These are phyloP conservation scores for Aegilops speltoides DNA, from an alignment of 176 grass and related monocot species.

Conservation along the genomic window DNA sequence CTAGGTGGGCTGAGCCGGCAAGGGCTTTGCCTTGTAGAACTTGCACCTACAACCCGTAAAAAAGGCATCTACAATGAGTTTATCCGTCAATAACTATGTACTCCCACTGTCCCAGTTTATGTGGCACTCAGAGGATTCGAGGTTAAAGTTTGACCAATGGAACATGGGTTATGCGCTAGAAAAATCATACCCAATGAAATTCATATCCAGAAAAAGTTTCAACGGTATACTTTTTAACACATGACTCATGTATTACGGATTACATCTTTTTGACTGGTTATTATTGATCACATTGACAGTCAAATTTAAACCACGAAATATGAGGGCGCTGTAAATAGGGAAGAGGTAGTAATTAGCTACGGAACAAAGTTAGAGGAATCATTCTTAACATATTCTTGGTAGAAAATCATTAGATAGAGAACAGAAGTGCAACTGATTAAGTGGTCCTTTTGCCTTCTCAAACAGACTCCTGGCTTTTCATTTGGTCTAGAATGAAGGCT, in stretches of 20 bases:
- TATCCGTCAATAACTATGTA: not conserved
- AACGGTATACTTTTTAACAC: not conserved
- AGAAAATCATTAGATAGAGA: slow-evolving; percentile 22
- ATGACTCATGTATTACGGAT: not conserved
- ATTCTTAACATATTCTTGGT: slow-evolving; percentile 36
- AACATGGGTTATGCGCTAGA: not conserved
- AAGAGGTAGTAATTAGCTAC: not conserved
- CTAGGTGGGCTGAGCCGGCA: not conserved
- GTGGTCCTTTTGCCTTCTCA: slow-evolving; percentile 56
- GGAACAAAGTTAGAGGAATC: slow-evolving; percentile 6
- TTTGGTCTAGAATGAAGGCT: slow-evolving; percentile 70
- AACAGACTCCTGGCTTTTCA: slow-evolving; percentile 81
- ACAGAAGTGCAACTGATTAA: slow-evolving; percentile 33
- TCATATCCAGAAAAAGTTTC: not conserved
- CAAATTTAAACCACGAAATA: not conserved
- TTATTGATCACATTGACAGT: not conserved
- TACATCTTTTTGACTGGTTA: not conserved
- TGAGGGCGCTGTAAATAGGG: not conserved
- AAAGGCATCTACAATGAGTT: not conserved
- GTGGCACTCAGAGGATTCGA: not conserved
- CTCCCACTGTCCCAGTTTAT: not conserved
- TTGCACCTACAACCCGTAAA: not conserved
- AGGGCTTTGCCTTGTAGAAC: not conserved
- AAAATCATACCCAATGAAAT: not conserved
- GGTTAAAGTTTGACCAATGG: not conserved